These are phyloP conservation scores for Scedosporium apiospermum DNA, from an alignment of 2,329 filamentous ascomycete species.

Conservation along the genomic window DNA sequence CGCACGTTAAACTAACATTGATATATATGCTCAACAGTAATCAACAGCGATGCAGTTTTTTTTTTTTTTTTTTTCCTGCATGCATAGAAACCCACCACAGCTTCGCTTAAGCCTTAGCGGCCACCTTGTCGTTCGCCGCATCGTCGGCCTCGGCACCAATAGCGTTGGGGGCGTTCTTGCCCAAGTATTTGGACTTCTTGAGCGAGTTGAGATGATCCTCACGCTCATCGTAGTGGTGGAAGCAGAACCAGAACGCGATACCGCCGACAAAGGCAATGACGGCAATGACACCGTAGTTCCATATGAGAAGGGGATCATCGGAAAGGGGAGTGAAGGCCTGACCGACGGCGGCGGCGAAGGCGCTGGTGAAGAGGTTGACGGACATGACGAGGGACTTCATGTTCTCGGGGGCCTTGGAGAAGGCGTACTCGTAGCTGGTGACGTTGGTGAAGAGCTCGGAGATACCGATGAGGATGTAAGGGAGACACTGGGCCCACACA, in stretches of 20 bases:
- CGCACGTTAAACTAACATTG: not conserved
- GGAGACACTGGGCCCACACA: slow-evolving; percentile 49
- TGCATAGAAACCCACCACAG: not conserved
- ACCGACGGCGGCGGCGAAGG: slow-evolving; percentile 60
- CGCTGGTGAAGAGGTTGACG: slow-evolving; percentile 61
- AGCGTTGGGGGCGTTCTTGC: slow-evolving; percentile 26
- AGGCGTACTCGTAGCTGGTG: slow-evolving; percentile 64
- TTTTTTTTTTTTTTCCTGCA: not conserved
- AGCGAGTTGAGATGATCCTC: slow-evolving; percentile 63
- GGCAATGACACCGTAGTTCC: slow-evolving; percentile 61
- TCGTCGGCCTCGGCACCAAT: slow-evolving; percentile 4
- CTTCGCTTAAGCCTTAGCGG: not conserved
- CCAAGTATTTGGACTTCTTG: slow-evolving; percentile 32
- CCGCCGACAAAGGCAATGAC: slow-evolving; percentile 54
- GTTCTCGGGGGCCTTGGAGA: slow-evolving; percentile 67
- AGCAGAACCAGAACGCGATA: slow-evolving; percentile 58
- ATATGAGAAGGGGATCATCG: slow-evolving; percentile 55
- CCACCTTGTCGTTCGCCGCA: not conserved
- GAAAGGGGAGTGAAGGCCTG: slow-evolving; percentile 56
- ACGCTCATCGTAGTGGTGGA: slow-evolving; percentile 52
- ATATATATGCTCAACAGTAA: not conserved
- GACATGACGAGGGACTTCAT: slow-evolving; percentile 71
- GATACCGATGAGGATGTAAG: slow-evolving; percentile 40
- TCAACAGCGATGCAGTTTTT: not conserved
- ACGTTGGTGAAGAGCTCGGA: slow-evolving; percentile 46